A percentile compares a stretch with the other conserved stretches of the same genome.
phyloP scores from a whole-genome alignment of 2,329 filamentous ascomycete species.

The Cytospora piceicola region DNA sequence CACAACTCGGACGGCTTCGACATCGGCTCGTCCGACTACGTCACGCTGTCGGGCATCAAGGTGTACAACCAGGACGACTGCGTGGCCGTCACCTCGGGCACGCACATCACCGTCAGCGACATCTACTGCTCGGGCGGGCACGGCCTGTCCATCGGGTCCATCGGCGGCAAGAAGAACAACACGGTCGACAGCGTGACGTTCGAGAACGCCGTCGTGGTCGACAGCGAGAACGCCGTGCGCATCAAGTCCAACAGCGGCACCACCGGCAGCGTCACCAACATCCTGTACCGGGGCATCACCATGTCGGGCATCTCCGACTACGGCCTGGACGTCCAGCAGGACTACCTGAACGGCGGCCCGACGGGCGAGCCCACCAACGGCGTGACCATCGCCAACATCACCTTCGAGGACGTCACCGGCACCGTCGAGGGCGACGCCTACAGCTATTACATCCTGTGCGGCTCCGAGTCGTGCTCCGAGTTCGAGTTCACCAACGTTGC shows the following conservation, averaged over 20 bases:
- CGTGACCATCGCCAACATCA: slow-evolving; percentile 58
- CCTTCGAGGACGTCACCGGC: slow-evolving; percentile 48
- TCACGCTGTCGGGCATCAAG: slow-evolving; percentile 56
- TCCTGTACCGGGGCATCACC: slow-evolving; percentile 40
- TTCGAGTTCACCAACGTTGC: slow-evolving; percentile 57
- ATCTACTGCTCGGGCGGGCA: slow-evolving; percentile 50
- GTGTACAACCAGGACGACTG: slow-evolving; percentile 67
- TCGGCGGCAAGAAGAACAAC: slow-evolving; percentile 56
- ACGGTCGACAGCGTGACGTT: slow-evolving; percentile 56
- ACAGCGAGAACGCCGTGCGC: slow-evolving; percentile 57
- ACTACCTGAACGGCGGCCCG: slow-evolving; percentile 52
- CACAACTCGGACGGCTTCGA: slow-evolving; percentile 66
- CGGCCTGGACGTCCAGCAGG: slow-evolving; percentile 47
- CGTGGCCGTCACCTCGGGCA: slow-evolving; percentile 59
- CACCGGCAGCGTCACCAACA: slow-evolving; percentile 48
- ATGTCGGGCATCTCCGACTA: slow-evolving; percentile 35
- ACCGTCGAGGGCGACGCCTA: slow-evolving; percentile 44
- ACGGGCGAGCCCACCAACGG: slow-evolving; percentile 50
- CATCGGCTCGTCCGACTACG: slow-evolving; percentile 51
- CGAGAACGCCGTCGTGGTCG: slow-evolving; percentile 50
- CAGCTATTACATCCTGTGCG: slow-evolving; percentile 59
- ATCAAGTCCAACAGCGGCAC: slow-evolving; percentile 55
- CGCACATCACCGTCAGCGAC: slow-evolving; percentile 50
- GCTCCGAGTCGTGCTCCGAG: slow-evolving; percentile 51
- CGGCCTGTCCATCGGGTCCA: slow-evolving; percentile 48